Conservation (phyloP, 169 alveolate species). For the Plasmodium blacklocki region DNA sequence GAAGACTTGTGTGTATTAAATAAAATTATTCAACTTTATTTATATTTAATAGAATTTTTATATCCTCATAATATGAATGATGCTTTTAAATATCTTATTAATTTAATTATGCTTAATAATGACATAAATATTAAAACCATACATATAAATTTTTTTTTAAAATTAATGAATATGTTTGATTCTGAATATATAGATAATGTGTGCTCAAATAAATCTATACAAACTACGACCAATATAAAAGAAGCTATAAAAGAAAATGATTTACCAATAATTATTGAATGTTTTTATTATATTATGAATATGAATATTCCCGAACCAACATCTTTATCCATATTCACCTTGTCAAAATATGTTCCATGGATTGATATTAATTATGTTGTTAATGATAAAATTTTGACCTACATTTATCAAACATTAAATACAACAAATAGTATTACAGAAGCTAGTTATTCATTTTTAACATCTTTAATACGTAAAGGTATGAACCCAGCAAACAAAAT, state of each 20-base stretch:
- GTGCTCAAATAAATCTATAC: constrained; percentile 45
- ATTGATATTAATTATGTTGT: constrained; percentile 68
- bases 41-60: constrained; percentile 38
- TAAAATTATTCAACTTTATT: constrained; percentile 41
- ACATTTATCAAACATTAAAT: constrained; percentile 34
- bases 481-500: constrained; percentile 69
- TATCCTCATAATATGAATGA: constrained; percentile 63
- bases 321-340: constrained; percentile 35
- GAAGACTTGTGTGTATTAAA: constrained; percentile 73
- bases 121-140: constrained; percentile 39
- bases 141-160: constrained; percentile 45
- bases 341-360: constrained; percentile 71
- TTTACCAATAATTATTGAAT: constrained; percentile 48
- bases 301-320: constrained; percentile 25
- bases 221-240: constrained; percentile 38
- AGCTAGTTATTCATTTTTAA: constrained; percentile 40
- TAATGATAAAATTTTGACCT: constrained; percentile 45
- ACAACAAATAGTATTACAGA: constrained; percentile 26
- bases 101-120: constrained; percentile 33
- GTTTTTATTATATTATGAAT: constrained; percentile 69
- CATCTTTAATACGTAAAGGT: constrained; percentile 48
- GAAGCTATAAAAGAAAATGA: constrained; percentile 70
- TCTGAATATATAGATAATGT: constrained; percentile 58
- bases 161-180: constrained; percentile 69
- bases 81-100: constrained; percentile 47